Base-by-base conservation (phyloP, 257 asterid genomes). In the Nicotiana otophora region DNA sequence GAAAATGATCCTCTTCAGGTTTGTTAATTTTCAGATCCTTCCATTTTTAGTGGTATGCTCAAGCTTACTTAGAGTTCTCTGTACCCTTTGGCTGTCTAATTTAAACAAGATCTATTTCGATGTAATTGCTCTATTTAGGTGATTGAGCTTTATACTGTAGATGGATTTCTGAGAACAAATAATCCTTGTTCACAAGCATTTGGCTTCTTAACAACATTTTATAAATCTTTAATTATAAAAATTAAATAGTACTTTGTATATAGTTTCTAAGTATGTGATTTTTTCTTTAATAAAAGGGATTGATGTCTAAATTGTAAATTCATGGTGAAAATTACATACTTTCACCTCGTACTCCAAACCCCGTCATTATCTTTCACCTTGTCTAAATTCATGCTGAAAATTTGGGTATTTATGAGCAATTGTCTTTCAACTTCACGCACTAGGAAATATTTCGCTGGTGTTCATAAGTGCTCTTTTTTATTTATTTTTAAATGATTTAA, bases 1-100 rank as follows among this genome's bases (percentile, higher is more conserved):
- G 94, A 94, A 82, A 89, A 87, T 85, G 98, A 92, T 69, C 95
- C 95, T 34, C 94, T 92, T 82, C 97, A 94, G 95, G 98, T 94
- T 81, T 42, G 92, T 83, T n/a, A n/a, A 79, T 68, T 60, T 69
- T 46, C 53, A 33, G 46, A 42, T 10, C 3, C 60, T 77, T 31
- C 30, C 10, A 33, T 15, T 58, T 3, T 39, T 62, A 19, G 64
- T 26, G 11, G 14, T 72, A 53, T 46, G 42, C 39, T 75, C 58
- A 36, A 77, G 85, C 20, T 31, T 82, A 57, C 48, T 42, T 57
- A 33, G 26, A 31, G 66, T 61, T 61, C 66, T 62, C 67, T 62
- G 67, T 62, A 62, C 67, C 5, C 2, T 62, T 62, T 62, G 67
- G 67, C 67, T 62, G 67, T 62, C 67, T 62, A 62, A 62, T 62